These are phyloP conservation scores for Globisporangium radiosum DNA, from an alignment of 352 stramenopile species.

Conservation along the genomic window DNA sequence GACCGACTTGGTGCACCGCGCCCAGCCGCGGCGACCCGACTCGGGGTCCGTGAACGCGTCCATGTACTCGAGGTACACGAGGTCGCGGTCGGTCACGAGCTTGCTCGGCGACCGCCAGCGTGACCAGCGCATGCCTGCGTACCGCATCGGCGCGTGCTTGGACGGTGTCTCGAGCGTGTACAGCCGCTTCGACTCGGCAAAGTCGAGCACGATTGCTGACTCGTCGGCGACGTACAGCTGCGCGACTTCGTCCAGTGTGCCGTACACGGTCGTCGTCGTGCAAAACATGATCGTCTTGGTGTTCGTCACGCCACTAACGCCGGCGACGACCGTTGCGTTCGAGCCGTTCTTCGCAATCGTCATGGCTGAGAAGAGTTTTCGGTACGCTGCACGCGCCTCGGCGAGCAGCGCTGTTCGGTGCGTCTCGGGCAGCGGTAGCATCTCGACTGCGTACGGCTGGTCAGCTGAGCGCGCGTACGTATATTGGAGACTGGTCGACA, in stretches of 20 bases:
- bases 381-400: conserved; percentile 25
- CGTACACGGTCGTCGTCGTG: conserved; percentile 41
- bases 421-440: conserved; percentile 26
- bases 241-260: conserved; percentile 57
- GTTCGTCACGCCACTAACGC: conserved; percentile 17
- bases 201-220: conserved; percentile 40
- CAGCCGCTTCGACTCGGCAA: conserved; percentile 38
- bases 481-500: conserved; percentile 20
- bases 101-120: conserved; percentile 46
- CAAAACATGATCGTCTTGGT: conserved; percentile 54
- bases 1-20: conserved; percentile 55
- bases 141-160: conserved; percentile 34
- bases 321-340: conserved; percentile 24
- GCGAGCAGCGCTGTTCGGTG: conserved; percentile 24
- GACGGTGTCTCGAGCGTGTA: conserved; percentile 45
- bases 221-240: conserved; percentile 43
- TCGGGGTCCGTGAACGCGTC: conserved; percentile 56
- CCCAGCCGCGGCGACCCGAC: conserved; percentile 55
- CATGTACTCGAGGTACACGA: conserved; percentile 62
- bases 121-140: conserved; percentile 45
- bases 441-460: conserved; percentile 42
- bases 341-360: conserved; percentile 21
- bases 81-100: conserved; percentile 43
- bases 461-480: conserved; percentile 37
- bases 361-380: conserved; percentile 36